Evolutionary conservation across 495 filamentous ascomycete genomes (phyloP).

Genomic region (Glonium stellatum): DNA sequence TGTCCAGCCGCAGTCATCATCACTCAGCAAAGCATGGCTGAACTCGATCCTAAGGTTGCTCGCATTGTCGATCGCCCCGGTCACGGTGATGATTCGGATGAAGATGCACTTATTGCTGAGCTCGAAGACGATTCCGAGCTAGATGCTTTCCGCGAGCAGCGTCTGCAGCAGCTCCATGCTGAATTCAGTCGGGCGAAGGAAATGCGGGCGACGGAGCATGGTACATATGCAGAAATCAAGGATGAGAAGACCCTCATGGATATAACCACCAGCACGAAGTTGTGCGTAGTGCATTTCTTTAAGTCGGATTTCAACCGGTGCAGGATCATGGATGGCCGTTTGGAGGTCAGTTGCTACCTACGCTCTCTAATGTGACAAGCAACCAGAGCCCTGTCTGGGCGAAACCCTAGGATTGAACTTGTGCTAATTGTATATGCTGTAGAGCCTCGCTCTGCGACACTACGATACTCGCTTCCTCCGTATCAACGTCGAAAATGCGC

Average conservation of each 20-base stretch:
- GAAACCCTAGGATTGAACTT: background rate
- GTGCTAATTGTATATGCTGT: background rate
- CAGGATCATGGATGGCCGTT: slow-evolving; percentile 58
- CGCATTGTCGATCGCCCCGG: slow-evolving; percentile 38
- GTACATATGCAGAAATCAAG: slow-evolving; percentile 52
- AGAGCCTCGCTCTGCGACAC: slow-evolving; percentile 51
- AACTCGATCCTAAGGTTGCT: slow-evolving; percentile 44
- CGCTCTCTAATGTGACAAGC: background rate
- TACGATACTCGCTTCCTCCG: slow-evolving; percentile 61
- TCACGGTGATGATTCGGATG: slow-evolving; percentile 40
- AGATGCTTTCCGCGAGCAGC: slow-evolving; percentile 60
- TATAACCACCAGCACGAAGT: slow-evolving; percentile 57
- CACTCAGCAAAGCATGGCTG: slow-evolving; percentile 8
- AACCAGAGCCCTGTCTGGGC: background rate
- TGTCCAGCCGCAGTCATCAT: slow-evolving; percentile 2
- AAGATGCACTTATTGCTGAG: slow-evolving; percentile 64
- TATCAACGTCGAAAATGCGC: slow-evolving; percentile 65
- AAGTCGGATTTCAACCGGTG: slow-evolving; percentile 70
- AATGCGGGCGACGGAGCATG: slow-evolving; percentile 34
- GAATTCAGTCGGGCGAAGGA: slow-evolving; percentile 49
- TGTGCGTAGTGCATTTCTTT: slow-evolving; percentile 67
- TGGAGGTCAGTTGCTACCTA: slow-evolving; percentile 42
- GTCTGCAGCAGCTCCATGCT: slow-evolving; percentile 63
- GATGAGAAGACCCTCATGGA: slow-evolving; percentile 63
- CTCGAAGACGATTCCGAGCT: slow-evolving; percentile 56